Evolutionary conservation across 805 yeast genomes (phyloP), one percentile per base, ranked within the genome.

Genomic region (Wickerhamiella parazyma): DNA sequence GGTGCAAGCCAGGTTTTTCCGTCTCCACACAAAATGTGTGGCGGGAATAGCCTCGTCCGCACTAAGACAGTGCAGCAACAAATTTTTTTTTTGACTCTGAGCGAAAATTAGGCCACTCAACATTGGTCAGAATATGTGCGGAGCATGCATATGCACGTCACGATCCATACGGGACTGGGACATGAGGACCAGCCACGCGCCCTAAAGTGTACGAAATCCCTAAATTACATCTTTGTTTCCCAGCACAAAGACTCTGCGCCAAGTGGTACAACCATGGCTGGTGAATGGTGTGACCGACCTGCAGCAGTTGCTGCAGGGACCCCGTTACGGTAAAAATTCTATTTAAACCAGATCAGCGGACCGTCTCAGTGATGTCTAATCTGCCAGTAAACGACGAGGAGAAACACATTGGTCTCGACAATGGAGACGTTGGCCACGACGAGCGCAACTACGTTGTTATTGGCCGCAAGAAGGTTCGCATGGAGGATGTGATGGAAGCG

Each of bases 381-480:
- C 5, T 28, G 3, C 31, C 3, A 11, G 31, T 4, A 28, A n/a
- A 28, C 31, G 31, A 28, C 16, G 31, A 28, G n/a, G 31, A 28
- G n/a, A 28, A 28, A 16, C 12, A 28, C 16, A 3, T 28, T 7
- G 31, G 31, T n/a, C 3, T 28, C 7, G 31, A 28, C 31, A 11
- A 12, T 4, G 31, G 31, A 11, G 16, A 11, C 12, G 31, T 28
- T 3, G 31, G 16, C 16, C 16, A 12, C 3, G 3, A 20, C 22
- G 52, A 76, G 52, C 76, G 76, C 34, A 80, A 79, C 37, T 77
- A 74, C 56, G 68, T 84, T 45, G 74, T 67, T 49, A 72, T 84
- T 50, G 95, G 94, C 3, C 70, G 76, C 53, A 76, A 79, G 49
- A 77, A 72, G 59, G 84, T 79, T 48, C 67, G 74, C 44, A 73